Base-by-base conservation (phyloP, 1,284 basidiomycete genomes). In the Papiliotrema fonsecae region DNA sequence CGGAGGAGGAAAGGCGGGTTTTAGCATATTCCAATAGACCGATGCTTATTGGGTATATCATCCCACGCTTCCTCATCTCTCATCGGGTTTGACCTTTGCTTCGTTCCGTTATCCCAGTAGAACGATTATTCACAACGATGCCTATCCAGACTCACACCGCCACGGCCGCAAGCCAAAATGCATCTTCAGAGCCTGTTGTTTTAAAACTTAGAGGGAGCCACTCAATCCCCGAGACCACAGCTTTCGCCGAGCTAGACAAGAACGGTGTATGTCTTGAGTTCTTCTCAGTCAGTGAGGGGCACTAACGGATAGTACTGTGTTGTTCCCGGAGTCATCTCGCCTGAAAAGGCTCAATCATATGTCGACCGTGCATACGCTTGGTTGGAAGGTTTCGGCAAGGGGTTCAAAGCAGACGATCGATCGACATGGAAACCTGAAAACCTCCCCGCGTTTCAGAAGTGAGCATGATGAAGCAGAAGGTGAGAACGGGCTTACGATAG, bases 371-470 rank as follows among this genome's bases (percentile, higher is more conserved):
- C 66, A 39, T 66, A 70, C 51, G 31, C 51, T 19, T 76, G 72
- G 71, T 57, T 72, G 26, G 69, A 70, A 51, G 55, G 52, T 28
- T 72, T 71, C 43, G 60, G 57, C 16, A 60, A 60, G 42, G 74
- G 74, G 1, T 76, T 70, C 57, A 64, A 74, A 48, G 52, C 55
- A 18, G 61, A 70, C 39, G 73, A 75, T 57, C 58, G 56, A 11
- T 51, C 56, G 25, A 75, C 75, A 1, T 70, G 70, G 64, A 56
- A 61, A 24, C 51, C 59, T 10, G 63, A 61, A 24, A 62, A 68
- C 30, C 43, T 76, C 47, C 75, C 75, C 1, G 39, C 52, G 19
- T 70, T 70, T 43, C 44, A 51, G 52, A 62, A 62, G 62, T 62
- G 50, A 45, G 61, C 50, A 3, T 25, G 11, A 21, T 16, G 19